Evolutionary conservation across 1,139 yeast genomes (phyloP).

Genomic region (Nakaseomyces nivariensis): DNA sequence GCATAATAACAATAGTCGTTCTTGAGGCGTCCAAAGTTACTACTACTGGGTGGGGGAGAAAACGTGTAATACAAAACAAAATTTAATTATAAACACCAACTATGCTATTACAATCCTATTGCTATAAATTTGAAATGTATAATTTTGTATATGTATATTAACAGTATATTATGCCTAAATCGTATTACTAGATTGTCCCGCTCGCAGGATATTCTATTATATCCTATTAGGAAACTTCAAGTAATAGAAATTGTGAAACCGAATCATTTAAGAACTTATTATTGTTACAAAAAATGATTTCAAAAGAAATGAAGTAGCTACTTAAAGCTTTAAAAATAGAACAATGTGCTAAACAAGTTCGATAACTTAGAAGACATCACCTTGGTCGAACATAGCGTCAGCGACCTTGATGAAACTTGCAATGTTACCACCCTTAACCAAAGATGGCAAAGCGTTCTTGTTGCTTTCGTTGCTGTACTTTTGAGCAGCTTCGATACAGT

Average conservation of each 20-base stretch:
- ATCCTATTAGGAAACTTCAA: not conserved
- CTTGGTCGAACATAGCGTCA: constrained; percentile 95
- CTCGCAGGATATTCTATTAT: not conserved
- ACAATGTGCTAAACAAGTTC: not conserved
- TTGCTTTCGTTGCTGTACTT: constrained; percentile 63
- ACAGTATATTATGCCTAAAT: not conserved
- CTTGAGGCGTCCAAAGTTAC: too few species aligned
- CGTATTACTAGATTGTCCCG: not conserved
- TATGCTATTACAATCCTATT: constrained; percentile 2
- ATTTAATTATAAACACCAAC: not conserved
- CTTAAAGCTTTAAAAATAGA: not conserved
- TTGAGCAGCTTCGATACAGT: constrained; percentile 81
- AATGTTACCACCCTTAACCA: constrained; percentile 97
- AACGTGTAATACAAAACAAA: not conserved
- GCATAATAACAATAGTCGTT: too few species aligned
- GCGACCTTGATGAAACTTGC: constrained; percentile 98
- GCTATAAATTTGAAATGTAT: not conserved
- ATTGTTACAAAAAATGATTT: not conserved
- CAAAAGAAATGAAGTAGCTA: not conserved
- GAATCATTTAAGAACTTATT: not conserved
- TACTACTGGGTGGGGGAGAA: too few species aligned
- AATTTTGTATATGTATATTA: not conserved
- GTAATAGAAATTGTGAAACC: not conserved
- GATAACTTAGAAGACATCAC: constrained; percentile 50
- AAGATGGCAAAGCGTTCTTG: constrained; percentile 60